Evolutionary conservation across 192 early-diverging fungal genomes (phyloP).

Genomic region (Coemansia sp.): DNA sequence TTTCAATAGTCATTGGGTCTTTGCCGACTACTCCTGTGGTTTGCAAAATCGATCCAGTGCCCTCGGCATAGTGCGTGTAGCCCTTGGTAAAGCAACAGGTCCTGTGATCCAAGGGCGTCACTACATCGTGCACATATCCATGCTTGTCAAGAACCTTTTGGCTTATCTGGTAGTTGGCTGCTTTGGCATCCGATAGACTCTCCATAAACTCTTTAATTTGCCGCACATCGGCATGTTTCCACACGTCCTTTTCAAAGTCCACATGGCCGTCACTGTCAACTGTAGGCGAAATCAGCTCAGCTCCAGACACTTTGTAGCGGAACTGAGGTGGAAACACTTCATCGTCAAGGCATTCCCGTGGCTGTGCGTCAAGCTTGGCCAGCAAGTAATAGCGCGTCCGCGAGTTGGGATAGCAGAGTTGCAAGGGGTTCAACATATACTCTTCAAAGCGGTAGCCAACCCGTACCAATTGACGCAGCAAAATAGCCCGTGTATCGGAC

Average conservation of each 20-base stretch:
- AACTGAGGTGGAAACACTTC: slow-evolving; percentile 41
- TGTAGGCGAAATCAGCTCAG: slow-evolving; percentile 36
- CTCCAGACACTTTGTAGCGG: slow-evolving; percentile 31
- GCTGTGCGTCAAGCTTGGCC: slow-evolving; percentile 26
- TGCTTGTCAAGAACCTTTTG: slow-evolving; percentile 36
- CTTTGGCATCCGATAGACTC: slow-evolving; percentile 14
- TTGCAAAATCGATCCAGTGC: slow-evolving; percentile 40
- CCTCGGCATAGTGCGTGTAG: slow-evolving; percentile 65
- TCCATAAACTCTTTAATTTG: slow-evolving; percentile 48
- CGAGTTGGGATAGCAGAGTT: slow-evolving; percentile 77
- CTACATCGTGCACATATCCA: slow-evolving; percentile 62
- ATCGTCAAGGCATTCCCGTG: slow-evolving; percentile 18
- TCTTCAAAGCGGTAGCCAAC: slow-evolving; percentile 70
- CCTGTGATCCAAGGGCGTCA: slow-evolving; percentile 59
- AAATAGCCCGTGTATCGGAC: slow-evolving; percentile 60
- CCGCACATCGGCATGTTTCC: slow-evolving; percentile 50
- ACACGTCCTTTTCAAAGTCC: slow-evolving; percentile 48
- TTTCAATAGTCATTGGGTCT: slow-evolving; percentile 35
- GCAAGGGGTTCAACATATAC: slow-evolving; percentile 71
- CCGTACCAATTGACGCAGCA: slow-evolving; percentile 57
- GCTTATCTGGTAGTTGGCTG: slow-evolving; percentile 18
- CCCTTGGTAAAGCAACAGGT: slow-evolving; percentile 86
- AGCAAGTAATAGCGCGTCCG: slow-evolving; percentile 76
- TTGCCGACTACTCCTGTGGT: slow-evolving; percentile 21
- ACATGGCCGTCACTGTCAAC: slow-evolving; percentile 34